Evolutionary conservation across 2,329 filamentous ascomycete species (phyloP), one percentile per base, ranked within the genome.

Genomic region (Rachicladosporium sp.): DNA sequence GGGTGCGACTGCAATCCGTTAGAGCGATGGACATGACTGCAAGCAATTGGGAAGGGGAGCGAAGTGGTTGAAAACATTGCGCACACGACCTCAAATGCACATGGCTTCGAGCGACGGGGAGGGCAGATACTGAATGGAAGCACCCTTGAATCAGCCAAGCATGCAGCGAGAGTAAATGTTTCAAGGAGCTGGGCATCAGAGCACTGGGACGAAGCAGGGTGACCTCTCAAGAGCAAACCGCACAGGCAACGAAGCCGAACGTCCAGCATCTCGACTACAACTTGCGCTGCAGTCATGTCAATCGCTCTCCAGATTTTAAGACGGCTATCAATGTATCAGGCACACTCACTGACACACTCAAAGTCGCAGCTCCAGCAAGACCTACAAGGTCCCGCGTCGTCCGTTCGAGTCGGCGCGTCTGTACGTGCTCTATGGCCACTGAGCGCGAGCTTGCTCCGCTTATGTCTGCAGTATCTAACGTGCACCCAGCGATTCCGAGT

Each of bases 341-440:
- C 15, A n/a, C 30, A 32, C 30, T 27, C 32, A 43, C 52, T 54
- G 41, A 56, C 46, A 40, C 27, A 19, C 35, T 31, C 33, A 9
- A 46, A 58, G 56, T 48, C 64, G 80, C 67, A 82, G 81, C 61
- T 94, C 95, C 76, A 93, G 83, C 68, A 98, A 98, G 86, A 98
- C 91, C 78, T 93, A 93, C 70, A 94, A 93, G 82, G 87, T 93
- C 76, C 88, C 89, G 64, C 78, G 82, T 73, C 83, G 89, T 74
- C 89, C 91, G 66, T 96, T 94, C 79, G 91, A 96, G 84, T 89
- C 88, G 72, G 91, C 91, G 75, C 91, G 91, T 83, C 80, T 98
- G 91, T 96, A 82, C 84, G 89, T 94, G 80, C 62, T 72, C 78
- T 46, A 53, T 54, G 87, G 82, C 89, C 91, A 96, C 82, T 96